Evolutionary conservation across 2,329 filamentous ascomycete species (phyloP), one percentile per base, ranked within the genome.

Genomic region (Metarhizium sp.): DNA sequence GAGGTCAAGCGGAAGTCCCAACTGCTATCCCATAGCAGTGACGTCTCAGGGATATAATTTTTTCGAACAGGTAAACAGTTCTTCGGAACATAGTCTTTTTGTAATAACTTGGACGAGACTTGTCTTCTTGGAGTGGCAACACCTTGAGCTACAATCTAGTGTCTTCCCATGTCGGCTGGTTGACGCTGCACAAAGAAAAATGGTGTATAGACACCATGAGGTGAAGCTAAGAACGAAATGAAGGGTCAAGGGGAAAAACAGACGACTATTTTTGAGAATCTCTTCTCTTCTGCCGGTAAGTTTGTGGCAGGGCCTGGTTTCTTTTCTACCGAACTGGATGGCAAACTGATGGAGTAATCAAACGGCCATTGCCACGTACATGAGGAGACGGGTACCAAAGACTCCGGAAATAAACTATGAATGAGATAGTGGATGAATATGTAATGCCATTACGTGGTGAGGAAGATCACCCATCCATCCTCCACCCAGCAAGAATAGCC

Each of bases 1-100:
- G 68, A 59, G 13, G 75, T 71, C 54, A 79, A 75, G 59, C 79
- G 71, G 59, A 85, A 84, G 55, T 78, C 71, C 81, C 81, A 85
- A 30, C 65, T 67, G 42, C 81, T 80, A 61, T 83, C 84, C 53
- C 84, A 72, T 2, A 72, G 68, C 16, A 79, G 56, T 3, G 74
- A 70, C 0, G 74, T 75, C 34, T 77, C 67, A 2, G 80, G 78
- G 51, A 82, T 75, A 63, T 75, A 70, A 62, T 82, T 81, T 29
- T 77, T 72, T 38, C 79, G 73, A 2, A 78, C 67, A 11, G 77
- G 75, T 0, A 83, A 72, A 20, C 75, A 73, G 62, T 81, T 80
- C 57, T 72, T 52, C 78, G 69, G 57, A 82, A 77, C 56, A 82
- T 71, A 20, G 73, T 67, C 59, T 78, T 73, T 61, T 80, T 79